Evolutionary conservation across 176 grass and related monocot genomes (phyloP), one percentile per base, ranked within the genome.

Genomic region (Alloteropsis semialata): DNA sequence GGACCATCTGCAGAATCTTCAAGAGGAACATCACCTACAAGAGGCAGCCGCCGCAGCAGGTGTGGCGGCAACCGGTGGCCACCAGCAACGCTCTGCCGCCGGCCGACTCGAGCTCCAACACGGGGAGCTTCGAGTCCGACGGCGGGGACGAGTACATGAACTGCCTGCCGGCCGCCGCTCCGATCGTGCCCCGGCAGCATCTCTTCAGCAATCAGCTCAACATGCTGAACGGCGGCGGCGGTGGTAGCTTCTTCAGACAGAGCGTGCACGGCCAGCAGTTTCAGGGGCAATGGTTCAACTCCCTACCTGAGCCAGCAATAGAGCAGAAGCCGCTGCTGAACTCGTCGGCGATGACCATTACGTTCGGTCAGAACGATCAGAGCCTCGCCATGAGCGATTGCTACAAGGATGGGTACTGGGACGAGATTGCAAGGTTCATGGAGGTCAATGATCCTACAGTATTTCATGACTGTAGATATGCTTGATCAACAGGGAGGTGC

Each of bases 1-100:
- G 94, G 94, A 97, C 94, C 0, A 91, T 97, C 57, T 94, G 94
- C 86, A 81, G 92, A 54, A 97, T 97, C 65, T 94, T 97, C 80
- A 94, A 90, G 77, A 87, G 94, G 62, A 90, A 77, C 60, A 56
- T 87, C 64, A 84, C 83, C 65, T 84, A 87, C 88, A 89, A 82
- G 83, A 94, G 90, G 76, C 86, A 90, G 78, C 66, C 44, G 22
- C n/a, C n/a, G 44, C 84, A 88, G 49, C 51, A n/a, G 19, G 13
- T 77, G 27, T 76, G 89, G 77, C 91, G 76, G 86, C 48, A 77
- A 66, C 43, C 85, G 18, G 51, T 45, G 4, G 45, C 64, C 0
- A 17, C 32, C 54, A 5, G 51, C 50, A 77, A 49, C 71, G 77
- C 46, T 2, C 67, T n/a, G 18, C 59, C 62, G 3, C 54, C 67